Conservation (phyloP, 2,329 filamentous ascomycete species). For the Purpureocillium lavendulum region DNA sequence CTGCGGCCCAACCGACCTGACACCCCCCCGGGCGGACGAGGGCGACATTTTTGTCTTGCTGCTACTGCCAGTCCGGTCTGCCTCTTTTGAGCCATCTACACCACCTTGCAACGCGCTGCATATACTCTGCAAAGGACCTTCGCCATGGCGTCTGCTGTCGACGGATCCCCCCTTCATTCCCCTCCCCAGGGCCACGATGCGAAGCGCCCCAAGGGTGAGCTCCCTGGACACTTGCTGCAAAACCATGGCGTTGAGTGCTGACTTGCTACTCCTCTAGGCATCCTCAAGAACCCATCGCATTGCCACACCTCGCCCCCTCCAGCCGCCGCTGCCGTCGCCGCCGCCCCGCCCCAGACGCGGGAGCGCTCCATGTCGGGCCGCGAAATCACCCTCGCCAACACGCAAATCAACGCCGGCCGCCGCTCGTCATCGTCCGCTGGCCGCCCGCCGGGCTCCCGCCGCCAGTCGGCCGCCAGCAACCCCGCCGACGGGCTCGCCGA, state of each 20-base stretch:
- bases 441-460: conserved; percentile 57
- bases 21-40: too few relatives aligned
- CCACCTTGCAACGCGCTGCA: too few relatives aligned
- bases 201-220: conserved; percentile 38
- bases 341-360: conserved; percentile 30
- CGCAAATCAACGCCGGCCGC: conserved; percentile 85
- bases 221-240: neutral
- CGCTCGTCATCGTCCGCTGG: conserved; percentile 71
- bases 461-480: conserved; percentile 48
- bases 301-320: conserved; percentile 46
- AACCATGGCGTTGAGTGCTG: neutral
- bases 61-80: too few relatives aligned
- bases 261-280: conserved; percentile 47
- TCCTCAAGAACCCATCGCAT: conserved; percentile 78
- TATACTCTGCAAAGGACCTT: too few relatives aligned
- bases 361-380: conserved; percentile 54
- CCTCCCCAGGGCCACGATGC: conserved; percentile 28
- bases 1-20: too few relatives aligned
- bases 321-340: too few relatives aligned
- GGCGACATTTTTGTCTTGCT: too few relatives aligned
- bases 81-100: too few relatives aligned
- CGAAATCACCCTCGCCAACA: conserved; percentile 90
- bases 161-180: conserved; percentile 29
- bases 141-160: conserved; percentile 31
- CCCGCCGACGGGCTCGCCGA: conserved; percentile 36